A percentile compares a stretch with the other conserved stretches of the same genome.
Evolutionary conservation across 2,329 filamentous ascomycete species (phyloP).

Genomic region (Paecilomyces formosus): DNA sequence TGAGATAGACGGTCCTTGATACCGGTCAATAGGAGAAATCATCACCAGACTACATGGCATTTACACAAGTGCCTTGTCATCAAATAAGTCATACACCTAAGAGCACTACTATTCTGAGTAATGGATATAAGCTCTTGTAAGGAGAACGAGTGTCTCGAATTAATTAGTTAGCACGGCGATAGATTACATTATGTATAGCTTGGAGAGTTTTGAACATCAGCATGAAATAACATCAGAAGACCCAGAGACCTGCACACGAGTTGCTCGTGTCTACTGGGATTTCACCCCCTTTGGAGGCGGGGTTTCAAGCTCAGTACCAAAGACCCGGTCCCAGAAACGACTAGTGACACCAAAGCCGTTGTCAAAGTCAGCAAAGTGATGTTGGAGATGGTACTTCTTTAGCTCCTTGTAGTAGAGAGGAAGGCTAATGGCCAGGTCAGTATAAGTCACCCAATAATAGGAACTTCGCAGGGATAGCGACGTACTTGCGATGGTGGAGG

Average conservation of each 20-base stretch:
- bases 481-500: slow-evolving; percentile 82
- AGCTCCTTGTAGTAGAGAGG: slow-evolving; percentile 82
- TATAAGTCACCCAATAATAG: neutral
- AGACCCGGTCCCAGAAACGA: slow-evolving; percentile 89
- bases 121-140: too few relatives aligned
- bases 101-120: neutral
- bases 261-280: slow-evolving; percentile 19
- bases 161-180: neutral
- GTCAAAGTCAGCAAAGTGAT: slow-evolving; percentile 97
- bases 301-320: slow-evolving; percentile 71
- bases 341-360: slow-evolving; percentile 96
- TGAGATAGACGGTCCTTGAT: too few relatives aligned
- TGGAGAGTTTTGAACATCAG: neutral
- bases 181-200: neutral
- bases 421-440: slow-evolving; percentile 43
- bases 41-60: too few relatives aligned
- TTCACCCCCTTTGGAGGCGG: slow-evolving; percentile 29
- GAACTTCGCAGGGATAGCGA: slow-evolving; percentile 11
- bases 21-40: too few relatives aligned
- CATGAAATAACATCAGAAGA: neutral
- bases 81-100: neutral
- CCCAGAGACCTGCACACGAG: neutral
- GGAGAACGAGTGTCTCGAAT: neutral
- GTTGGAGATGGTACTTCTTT: slow-evolving; percentile 95
- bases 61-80: too few relatives aligned